Evolutionary conservation across 2,329 filamentous ascomycete species (phyloP).

Genomic region (Colletotrichum noveboracense): DNA sequence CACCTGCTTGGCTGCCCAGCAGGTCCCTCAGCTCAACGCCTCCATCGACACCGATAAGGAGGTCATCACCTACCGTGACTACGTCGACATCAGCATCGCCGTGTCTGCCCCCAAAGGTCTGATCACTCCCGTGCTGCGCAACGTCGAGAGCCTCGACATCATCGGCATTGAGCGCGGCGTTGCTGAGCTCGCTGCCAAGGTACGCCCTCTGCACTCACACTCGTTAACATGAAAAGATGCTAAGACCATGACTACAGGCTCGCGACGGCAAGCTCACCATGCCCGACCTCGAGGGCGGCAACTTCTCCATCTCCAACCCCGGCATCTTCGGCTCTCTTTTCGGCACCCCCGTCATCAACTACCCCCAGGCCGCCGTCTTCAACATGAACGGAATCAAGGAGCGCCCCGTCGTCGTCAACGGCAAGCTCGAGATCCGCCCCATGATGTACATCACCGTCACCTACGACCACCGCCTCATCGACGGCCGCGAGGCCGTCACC

Average conservation of each 20-base stretch:
- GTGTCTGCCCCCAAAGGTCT: constrained; percentile 74
- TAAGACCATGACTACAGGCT: constrained; percentile 44
- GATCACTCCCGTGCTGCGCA: constrained; percentile 78
- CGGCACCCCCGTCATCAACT: constrained; percentile 77
- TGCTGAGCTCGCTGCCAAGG: constrained; percentile 65
- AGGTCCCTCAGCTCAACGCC: constrained; percentile 75
- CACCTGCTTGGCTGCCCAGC: constrained; percentile 67
- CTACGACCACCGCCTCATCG: constrained; percentile 61
- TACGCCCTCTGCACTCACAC: constrained; percentile 47
- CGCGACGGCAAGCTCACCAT: constrained; percentile 78
- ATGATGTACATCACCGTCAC: constrained; percentile 56
- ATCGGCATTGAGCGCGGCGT: constrained; percentile 58
- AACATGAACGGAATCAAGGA: constrained; percentile 63
- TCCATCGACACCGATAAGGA: constrained; percentile 62
- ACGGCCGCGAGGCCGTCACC: constrained; percentile 64
- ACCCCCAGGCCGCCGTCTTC: constrained; percentile 69
- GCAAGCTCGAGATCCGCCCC: constrained; percentile 47
- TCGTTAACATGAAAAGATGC: neutral
- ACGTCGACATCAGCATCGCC: constrained; percentile 76
- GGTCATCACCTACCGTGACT: constrained; percentile 61
- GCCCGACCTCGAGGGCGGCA: constrained; percentile 78
- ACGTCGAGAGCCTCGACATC: constrained; percentile 55
- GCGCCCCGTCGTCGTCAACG: constrained; percentile 62
- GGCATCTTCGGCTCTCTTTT: constrained; percentile 66
- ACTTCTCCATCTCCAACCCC: constrained; percentile 82